Conservation (phyloP, 208 protist genomes). For the Acanthamoeba sp. region DNA sequence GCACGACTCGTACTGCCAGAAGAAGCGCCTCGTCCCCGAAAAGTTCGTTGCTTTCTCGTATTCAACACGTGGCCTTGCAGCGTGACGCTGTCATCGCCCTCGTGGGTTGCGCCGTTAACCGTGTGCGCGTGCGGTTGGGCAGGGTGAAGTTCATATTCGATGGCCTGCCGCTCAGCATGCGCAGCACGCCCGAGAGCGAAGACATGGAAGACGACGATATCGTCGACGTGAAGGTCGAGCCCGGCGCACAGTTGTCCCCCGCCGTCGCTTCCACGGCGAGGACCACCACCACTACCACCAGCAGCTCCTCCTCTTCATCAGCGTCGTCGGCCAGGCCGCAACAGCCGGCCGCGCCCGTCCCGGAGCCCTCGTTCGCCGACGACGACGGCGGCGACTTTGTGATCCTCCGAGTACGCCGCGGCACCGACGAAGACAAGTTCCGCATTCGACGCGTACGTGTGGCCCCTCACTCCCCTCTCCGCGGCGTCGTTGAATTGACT, state of each 20-base stretch:
- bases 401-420: slow-evolving; percentile 1
- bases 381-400: slow-evolving; percentile 2
- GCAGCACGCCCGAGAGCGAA: background rate
- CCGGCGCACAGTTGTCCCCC: background rate
- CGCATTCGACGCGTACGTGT: background rate
- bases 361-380: background rate
- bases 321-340: background rate
- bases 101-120: background rate
- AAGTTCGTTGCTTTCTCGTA: background rate
- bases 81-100: too few relatives aligned
- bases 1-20: background rate
- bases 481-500: too few relatives aligned
- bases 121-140: background rate
- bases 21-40: background rate
- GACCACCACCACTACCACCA: background rate
- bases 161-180: background rate
- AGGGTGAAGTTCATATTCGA: slow-evolving; percentile 65
- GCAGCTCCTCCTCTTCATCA: background rate
- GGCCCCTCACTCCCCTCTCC: too few relatives aligned
- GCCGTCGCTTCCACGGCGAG: background rate
- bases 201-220: slow-evolving; percentile 65
- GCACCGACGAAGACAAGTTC: slow-evolving; percentile 28
- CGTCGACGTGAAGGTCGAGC: slow-evolving; percentile 28
- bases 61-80: too few relatives aligned
- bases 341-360: background rate